Evolutionary conservation across 106 monocot genomes (phyloP).

Genomic region (Allium cepa): DNA sequence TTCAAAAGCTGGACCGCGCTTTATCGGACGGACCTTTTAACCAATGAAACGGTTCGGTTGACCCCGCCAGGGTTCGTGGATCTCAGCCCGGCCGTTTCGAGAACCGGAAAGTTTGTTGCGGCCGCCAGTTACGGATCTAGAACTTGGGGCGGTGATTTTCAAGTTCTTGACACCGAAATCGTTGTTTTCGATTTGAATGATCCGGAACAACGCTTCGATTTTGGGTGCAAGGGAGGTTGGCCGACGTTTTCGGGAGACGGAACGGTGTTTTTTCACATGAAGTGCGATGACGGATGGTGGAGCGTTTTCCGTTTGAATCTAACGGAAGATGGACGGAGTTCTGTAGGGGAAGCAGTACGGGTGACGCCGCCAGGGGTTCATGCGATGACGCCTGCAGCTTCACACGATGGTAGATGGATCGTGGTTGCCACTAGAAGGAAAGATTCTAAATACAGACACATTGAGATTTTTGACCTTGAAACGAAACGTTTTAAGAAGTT

Average conservation of each 20-base stretch:
- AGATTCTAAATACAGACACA: constrained; percentile 34
- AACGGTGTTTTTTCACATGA: constrained; percentile 64
- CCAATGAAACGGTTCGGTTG: constrained; percentile 26
- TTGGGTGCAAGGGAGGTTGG: constrained; percentile 56
- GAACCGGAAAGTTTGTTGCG: constrained; percentile 52
- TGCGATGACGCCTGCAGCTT: constrained; percentile 70
- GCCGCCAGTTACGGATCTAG: constrained; percentile 58
- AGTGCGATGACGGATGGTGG: constrained; percentile 82
- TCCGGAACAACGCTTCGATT: constrained; percentile 21
- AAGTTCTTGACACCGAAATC: constrained; percentile 58
- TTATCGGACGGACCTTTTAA: constrained; percentile 24
- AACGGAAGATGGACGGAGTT: neutral
- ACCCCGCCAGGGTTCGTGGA: constrained; percentile 50
- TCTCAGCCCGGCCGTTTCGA: constrained; percentile 69
- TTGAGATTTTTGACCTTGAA: constrained; percentile 81
- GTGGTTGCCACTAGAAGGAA: constrained; percentile 75
- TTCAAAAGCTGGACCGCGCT: constrained; percentile 84
- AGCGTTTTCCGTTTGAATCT: constrained; percentile 59
- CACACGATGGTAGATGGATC: constrained; percentile 36
- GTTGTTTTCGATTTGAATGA: constrained; percentile 45
- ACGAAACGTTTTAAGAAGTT: constrained; percentile 34
- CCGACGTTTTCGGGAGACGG: constrained; percentile 62
- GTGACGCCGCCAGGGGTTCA: constrained; percentile 85
- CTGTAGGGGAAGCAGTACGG: constrained; percentile 9
- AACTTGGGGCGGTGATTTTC: constrained; percentile 64